These are phyloP conservation scores for Acorus calamus DNA, from an alignment of 106 monocot genomes.

Conservation along the genomic window DNA sequence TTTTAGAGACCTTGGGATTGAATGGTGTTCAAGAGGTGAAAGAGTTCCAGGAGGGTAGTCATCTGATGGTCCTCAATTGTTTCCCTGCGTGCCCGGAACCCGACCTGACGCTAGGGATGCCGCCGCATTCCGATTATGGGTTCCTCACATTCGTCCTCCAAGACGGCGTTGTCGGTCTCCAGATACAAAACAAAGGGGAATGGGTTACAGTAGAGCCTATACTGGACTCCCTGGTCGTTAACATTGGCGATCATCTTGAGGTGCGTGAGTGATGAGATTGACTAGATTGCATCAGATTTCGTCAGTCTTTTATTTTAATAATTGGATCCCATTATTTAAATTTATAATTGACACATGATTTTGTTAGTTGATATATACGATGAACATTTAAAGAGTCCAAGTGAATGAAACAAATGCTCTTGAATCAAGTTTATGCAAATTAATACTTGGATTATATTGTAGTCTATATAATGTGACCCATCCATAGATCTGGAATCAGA, in stretches of 20 bases:
- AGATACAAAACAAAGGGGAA: conserved; percentile 33
- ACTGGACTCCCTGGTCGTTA: conserved; percentile 47
- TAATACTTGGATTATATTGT: too few relatives aligned
- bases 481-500: too few relatives aligned
- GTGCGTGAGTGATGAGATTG: conserved; percentile 6
- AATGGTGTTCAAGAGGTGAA: conserved; percentile 2
- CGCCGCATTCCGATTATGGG: conserved; percentile 89
- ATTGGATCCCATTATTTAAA: not conserved
- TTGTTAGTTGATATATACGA: too few relatives aligned
- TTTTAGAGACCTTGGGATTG: conserved; percentile 46
- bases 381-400: too few relatives aligned
- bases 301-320: not conserved
- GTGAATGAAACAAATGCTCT: too few relatives aligned
- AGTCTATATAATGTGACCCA: too few relatives aligned
- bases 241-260: conserved; percentile 88
- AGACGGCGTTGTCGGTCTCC: conserved; percentile 64
- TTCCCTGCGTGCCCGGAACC: conserved; percentile 78
- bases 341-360: too few relatives aligned
- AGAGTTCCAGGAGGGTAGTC: conserved; percentile 50
- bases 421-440: too few relatives aligned
- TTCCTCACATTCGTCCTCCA: conserved; percentile 72
- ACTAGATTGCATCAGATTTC: not conserved
- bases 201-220: conserved; percentile 68
- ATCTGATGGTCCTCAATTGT: conserved; percentile 61
- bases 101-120: conserved; percentile 72